Percentiles rank a stretch among this genome's conserved stretches.
These are phyloP conservation scores for Xanthoparmelia taractica DNA, from an alignment of 495 filamentous ascomycete genomes.

Conservation along the genomic window DNA sequence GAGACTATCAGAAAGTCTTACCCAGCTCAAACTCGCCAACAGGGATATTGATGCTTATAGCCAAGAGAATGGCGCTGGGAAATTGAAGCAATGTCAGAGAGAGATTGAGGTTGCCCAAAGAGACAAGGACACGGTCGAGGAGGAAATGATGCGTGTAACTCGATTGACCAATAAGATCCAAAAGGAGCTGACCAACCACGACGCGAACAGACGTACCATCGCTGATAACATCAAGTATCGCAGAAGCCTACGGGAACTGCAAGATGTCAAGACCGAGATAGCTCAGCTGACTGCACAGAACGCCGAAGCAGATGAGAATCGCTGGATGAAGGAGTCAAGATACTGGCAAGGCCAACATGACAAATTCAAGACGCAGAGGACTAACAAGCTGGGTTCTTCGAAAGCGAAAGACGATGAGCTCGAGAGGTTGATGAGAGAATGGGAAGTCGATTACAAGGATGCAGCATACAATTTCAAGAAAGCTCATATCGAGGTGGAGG, in stretches of 20 bases:
- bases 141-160: slow-evolving; percentile 58
- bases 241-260: slow-evolving; percentile 57
- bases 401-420: slow-evolving; percentile 77
- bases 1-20: slow-evolving; percentile 60
- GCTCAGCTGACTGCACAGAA: slow-evolving; percentile 69
- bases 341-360: slow-evolving; percentile 54
- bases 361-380: slow-evolving; percentile 51
- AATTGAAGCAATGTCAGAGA: slow-evolving; percentile 59
- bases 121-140: slow-evolving; percentile 56
- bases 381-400: slow-evolving; percentile 61
- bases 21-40: slow-evolving; percentile 66
- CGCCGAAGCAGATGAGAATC: slow-evolving; percentile 70
- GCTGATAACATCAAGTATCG: slow-evolving; percentile 81
- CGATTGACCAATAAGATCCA: slow-evolving; percentile 68
- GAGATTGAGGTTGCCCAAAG: slow-evolving; percentile 61
- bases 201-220: slow-evolving; percentile 72
- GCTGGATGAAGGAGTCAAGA: slow-evolving; percentile 60
- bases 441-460: slow-evolving; percentile 77
- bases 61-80: slow-evolving; percentile 61
- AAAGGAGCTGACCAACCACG: slow-evolving; percentile 66
- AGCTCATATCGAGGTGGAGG: slow-evolving; percentile 77
- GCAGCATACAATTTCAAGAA: slow-evolving; percentile 79
- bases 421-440: slow-evolving; percentile 60
- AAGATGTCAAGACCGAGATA: slow-evolving; percentile 62
- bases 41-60: slow-evolving; percentile 75